Base-by-base conservation (phyloP, 1,284 basidiomycete species). In the Apiotrichum domesticum region DNA sequence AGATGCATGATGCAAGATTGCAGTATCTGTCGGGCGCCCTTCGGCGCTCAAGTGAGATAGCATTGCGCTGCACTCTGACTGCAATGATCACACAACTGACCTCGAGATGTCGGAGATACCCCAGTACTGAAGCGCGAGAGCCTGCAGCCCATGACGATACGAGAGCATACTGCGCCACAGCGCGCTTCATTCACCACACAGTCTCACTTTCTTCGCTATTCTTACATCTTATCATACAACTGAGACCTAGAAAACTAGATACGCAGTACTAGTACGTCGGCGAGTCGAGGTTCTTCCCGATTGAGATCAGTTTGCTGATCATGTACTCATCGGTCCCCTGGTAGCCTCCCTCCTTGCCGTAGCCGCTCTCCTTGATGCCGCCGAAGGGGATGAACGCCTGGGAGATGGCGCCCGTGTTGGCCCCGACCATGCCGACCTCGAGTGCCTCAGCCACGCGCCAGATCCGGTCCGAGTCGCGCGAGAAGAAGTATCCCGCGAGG, bases 371-470 rank as follows among this genome's bases (percentile, higher is more conserved):
- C 64, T 76, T 76, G 62, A 73, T 79, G 13, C 96, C 96, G 43
- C 96, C 96, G 69, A 99, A 98, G 32, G 92, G 92, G 78, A 92
- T 87, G 13, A 81, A 80, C 44, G 87, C 86, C 74, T 88, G 86
- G 2, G 68, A 70, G 56, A 74, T 71, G 47, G 70, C 66, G 45
- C 90, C 90, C 0, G 90, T 92, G 77, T 96, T 96, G 54, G 70
- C 72, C 29, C 74, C 78, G 46, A 78, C 72, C 72, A 98, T 98
- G 7, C 96, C 96, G 4, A 93, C 90, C 76, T 99, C 90, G 46
- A 98, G 80, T 59, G 84, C 87, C 77, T 97, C 95, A n/a, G 93
- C 91, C n/a, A 99, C 93, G 46, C 95, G 83, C 90, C 91, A 98
- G 56, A 92, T 87, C 35, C 94, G 80, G 6, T 89, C 88, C 2